Evolutionary conservation across 2,329 filamentous ascomycete genomes (phyloP), one percentile per base, ranked within the genome.

Genomic region (Fusarium sp.): DNA sequence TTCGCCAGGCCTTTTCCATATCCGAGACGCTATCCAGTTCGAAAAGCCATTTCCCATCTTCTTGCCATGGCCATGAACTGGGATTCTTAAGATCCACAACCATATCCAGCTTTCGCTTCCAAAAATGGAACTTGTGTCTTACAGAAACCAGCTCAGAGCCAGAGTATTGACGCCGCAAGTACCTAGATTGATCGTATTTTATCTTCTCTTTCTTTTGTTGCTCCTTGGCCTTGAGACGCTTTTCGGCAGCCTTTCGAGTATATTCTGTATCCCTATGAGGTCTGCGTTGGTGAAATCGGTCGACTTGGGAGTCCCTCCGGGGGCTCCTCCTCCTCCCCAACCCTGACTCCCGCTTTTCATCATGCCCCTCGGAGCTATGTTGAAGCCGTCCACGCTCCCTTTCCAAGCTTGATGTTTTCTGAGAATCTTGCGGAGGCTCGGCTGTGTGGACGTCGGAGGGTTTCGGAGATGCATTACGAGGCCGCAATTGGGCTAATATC

Each of bases 1-100:
- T 50, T 14, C 73, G 55, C 80, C 82, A 83, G 1, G 75, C 74
- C 13, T 63, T 68, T 22, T 69, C 73, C 77, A 84, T 81, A 8
- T 64, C 64, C 1, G 76, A 67, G 11, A 75, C 53, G 24, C 56
- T 71, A 5, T 77, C 72, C 13, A 76, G 61, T 31, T 76, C 68
- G n/a, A 78, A 75, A 9, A 83, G 62, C 72, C 75, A 76, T 36
- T 70, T 73, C 3, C 71, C 73, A 18, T 73, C 58, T 10, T 76
- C 67, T 9, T 61, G 71, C 74, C 74, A 78, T n/a, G 71, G 60
- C 65, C 73, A 75, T 6, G 66, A 63, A 17, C 46, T 62, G 9
- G 70, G 63, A 14, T 68, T 39, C 34, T 36, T 51, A 8, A 65
- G 72, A 13, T 57, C 42, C 38, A 56, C n/a, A 38, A 79, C 60